These are phyloP conservation scores for Nevesoporus exiguus DNA, from an alignment of 768 basidiomycete species.

Conservation along the genomic window DNA sequence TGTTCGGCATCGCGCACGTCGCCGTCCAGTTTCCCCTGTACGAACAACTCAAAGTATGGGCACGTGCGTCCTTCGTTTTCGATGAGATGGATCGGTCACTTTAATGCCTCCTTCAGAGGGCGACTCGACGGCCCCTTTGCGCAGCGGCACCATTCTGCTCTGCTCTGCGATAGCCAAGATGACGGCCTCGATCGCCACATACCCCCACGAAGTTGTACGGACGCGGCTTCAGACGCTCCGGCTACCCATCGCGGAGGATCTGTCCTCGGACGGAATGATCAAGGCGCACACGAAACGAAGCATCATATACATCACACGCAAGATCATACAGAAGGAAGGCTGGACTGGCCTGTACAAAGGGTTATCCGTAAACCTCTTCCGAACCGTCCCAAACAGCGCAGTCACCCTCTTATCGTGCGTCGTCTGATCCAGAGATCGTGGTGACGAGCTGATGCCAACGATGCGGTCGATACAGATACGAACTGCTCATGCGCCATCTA, in stretches of 20 bases:
- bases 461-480: slow-evolving; percentile 26
- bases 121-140: slow-evolving; percentile 29
- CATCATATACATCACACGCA: slow-evolving; percentile 67
- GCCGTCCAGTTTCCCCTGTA: slow-evolving; percentile 98
- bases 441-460: not conserved
- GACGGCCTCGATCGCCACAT: slow-evolving; percentile 92
- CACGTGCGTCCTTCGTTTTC: slow-evolving; percentile 58
- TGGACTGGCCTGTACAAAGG: slow-evolving; percentile 92
- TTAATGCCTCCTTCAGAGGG: slow-evolving; percentile 20
- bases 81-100: not conserved
- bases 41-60: slow-evolving; percentile 83
- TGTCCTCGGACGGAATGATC: slow-evolving; percentile 61
- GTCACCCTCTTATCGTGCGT: slow-evolving; percentile 75
- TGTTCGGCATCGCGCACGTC: slow-evolving; percentile 91
- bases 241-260: slow-evolving; percentile 56
- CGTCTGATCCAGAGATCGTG: not conserved
- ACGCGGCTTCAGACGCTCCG: slow-evolving; percentile 91
- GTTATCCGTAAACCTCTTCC: slow-evolving; percentile 85
- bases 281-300: slow-evolving; percentile 55
- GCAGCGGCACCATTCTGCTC: slow-evolving; percentile 60
- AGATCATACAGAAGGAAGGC: slow-evolving; percentile 78
- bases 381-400: slow-evolving; percentile 95
- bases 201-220: slow-evolving; percentile 98
- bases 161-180: slow-evolving; percentile 96
- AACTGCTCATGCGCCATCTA: slow-evolving; percentile 34